Evolutionary conservation across 2,329 filamentous ascomycete species (phyloP), one percentile per base, ranked within the genome.

Genomic region (Didymella lethalis): DNA sequence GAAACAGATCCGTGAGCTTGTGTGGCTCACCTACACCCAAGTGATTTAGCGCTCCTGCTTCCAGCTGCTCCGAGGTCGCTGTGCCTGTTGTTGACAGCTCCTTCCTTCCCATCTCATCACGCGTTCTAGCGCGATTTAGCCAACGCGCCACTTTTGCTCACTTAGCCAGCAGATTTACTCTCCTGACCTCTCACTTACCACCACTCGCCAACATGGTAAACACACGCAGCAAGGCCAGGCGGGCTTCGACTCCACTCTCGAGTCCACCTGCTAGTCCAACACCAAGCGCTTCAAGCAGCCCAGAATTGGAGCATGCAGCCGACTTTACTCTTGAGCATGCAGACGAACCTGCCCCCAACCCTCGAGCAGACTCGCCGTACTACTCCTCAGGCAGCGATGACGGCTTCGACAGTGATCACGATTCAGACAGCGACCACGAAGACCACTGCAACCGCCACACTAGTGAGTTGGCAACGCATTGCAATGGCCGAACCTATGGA

Each of bases 381-480:
- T 48, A 53, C 4, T 44, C 41, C 34, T 52, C 54, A 2, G 54
- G 52, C 34, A 45, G 28, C 23, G 34, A 44, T 12, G 47, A 48
- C 20, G 43, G 32, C 7, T 48, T 32, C 47, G 32, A 50, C 18
- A 16, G 16, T 14, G 45, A 59, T 1, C 12, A 25, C 31, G 45
- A 54, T 1, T 38, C 26, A 4, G 29, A 54, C 11, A 23, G 26
- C 14, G 7, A 45, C 12, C 56, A 59, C 34, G 40, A 49, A 11
- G 45, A 54, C 16, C 40, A 49, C 8, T 62, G 62, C 48, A 5
- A 26, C 4, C 51, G 34, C 20, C 62, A 64, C n/a, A 26, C 41
- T 3, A 44, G 50, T 29, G 49, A 51, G 0, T n/a, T 16, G 16
- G 34, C 44, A 11, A 44, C 40, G 4, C 28, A 53, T 7, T 62